Evolutionary conservation across 176 grass and related monocot genomes (phyloP).

Genomic region (Phoenix roebelenii): DNA sequence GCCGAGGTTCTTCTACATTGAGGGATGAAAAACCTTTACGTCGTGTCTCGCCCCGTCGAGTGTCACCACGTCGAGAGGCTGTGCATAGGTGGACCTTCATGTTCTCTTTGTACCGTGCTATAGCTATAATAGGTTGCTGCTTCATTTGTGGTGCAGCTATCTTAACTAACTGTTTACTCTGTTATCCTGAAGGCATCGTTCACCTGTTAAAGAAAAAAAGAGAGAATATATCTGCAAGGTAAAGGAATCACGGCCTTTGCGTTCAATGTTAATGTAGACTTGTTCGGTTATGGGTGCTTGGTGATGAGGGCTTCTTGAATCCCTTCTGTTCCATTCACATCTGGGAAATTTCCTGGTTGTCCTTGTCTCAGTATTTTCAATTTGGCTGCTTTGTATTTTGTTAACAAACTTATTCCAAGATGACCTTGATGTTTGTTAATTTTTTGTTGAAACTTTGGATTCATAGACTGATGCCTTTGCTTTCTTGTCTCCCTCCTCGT

Average conservation of each 20-base stretch:
- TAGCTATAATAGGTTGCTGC: slow-evolving; percentile 61
- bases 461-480: neutral
- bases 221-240: slow-evolving; percentile 99
- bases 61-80: slow-evolving; percentile 66
- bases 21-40: slow-evolving; percentile 56
- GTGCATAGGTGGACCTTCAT: slow-evolving; percentile 85
- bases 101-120: slow-evolving; percentile 56
- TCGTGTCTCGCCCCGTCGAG: slow-evolving; percentile 21
- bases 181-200: slow-evolving; percentile 98
- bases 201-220: slow-evolving; percentile 99
- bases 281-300: neutral
- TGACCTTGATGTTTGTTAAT: neutral
- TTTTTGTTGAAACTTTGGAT: neutral
- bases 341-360: too few relatives aligned
- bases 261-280: slow-evolving; percentile 11
- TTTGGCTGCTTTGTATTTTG: neutral
- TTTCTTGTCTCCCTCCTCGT: too few relatives aligned
- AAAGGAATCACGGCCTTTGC: slow-evolving; percentile 40
- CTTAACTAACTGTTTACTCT: slow-evolving; percentile 78
- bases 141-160: slow-evolving; percentile 60
- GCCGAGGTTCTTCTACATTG: slow-evolving; percentile 55
- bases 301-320: slow-evolving; percentile 19
- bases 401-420: neutral
- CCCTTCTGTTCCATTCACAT: slow-evolving; percentile 5
- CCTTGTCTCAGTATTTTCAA: too few relatives aligned